Percentiles rank a stretch among this genome's conserved stretches.
Conservation (phyloP, 1,284 basidiomycete genomes). For the Sporisorium exsertum region DNA sequence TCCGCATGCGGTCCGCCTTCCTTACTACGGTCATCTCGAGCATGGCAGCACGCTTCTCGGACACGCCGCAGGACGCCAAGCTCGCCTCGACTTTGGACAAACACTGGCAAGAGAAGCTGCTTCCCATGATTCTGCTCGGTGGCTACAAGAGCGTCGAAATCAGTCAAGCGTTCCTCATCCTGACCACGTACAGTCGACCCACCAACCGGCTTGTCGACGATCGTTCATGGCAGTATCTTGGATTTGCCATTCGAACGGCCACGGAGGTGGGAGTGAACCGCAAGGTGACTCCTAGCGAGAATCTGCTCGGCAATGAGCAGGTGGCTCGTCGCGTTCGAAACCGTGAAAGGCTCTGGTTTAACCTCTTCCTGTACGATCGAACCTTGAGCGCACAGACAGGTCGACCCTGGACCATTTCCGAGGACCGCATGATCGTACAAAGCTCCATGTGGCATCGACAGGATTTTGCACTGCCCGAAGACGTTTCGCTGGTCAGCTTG, state of each 20-base stretch:
- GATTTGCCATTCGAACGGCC: slow-evolving; percentile 60
- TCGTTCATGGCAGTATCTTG: slow-evolving; percentile 63
- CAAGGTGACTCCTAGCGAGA: slow-evolving; percentile 50
- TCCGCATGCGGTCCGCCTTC: slow-evolving; percentile 58
- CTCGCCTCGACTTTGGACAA: slow-evolving; percentile 53
- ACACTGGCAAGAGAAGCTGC: slow-evolving; percentile 56
- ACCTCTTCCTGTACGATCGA: slow-evolving; percentile 61
- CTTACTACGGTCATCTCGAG: slow-evolving; percentile 58
- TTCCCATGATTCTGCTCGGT: slow-evolving; percentile 56
- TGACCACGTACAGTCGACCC: slow-evolving; percentile 58
- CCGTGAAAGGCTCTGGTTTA: slow-evolving; percentile 57
- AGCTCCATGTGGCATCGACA: slow-evolving; percentile 59
- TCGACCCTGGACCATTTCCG: slow-evolving; percentile 58
- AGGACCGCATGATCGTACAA: slow-evolving; percentile 54
- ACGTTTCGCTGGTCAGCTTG: slow-evolving; percentile 57
- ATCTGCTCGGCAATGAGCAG: slow-evolving; percentile 54
- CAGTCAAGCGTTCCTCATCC: slow-evolving; percentile 58
- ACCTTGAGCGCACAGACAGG: slow-evolving; percentile 60
- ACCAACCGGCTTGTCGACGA: slow-evolving; percentile 60
- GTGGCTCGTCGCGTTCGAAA: slow-evolving; percentile 58
- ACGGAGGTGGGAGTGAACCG: slow-evolving; percentile 64
- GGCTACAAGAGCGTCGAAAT: slow-evolving; percentile 65
- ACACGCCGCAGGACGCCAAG: slow-evolving; percentile 51
- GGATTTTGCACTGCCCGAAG: slow-evolving; percentile 59
- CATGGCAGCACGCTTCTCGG: slow-evolving; percentile 58